A percentile compares a stretch with the other conserved stretches of the same genome.
phyloP scores from a whole-genome alignment of 2,329 filamentous ascomycete genomes.

The Fusarium sp. region DNA sequence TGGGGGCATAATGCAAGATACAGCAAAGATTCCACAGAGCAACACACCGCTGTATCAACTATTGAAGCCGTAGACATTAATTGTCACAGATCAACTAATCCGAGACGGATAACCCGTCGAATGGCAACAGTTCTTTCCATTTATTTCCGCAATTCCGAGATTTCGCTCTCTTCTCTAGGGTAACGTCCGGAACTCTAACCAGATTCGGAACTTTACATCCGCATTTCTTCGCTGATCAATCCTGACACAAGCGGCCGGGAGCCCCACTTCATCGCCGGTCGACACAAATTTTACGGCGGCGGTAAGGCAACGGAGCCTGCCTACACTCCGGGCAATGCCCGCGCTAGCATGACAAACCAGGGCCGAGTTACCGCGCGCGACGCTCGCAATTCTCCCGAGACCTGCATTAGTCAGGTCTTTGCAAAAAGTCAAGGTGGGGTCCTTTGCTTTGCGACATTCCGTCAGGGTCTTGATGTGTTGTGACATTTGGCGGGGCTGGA shows the following conservation, averaged over 20 bases:
- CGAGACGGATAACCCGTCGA: background rate
- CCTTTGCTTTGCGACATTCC: background rate
- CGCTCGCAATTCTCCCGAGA: slow-evolving; percentile 1
- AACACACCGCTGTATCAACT: background rate
- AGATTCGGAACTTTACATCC: background rate
- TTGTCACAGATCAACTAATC: background rate
- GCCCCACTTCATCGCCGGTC: background rate
- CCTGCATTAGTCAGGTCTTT: slow-evolving; percentile 11
- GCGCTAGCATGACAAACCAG: background rate
- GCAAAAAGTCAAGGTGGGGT: background rate
- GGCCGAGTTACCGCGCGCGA: slow-evolving; percentile 11
- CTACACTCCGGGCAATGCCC: background rate
- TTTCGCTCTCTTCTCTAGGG: background rate
- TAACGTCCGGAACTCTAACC: background rate
- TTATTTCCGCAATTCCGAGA: slow-evolving; percentile 1
- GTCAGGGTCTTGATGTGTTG: background rate
- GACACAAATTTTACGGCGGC: background rate
- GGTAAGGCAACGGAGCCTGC: background rate
- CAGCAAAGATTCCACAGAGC: background rate
- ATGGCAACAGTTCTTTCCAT: background rate
- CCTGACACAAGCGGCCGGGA: slow-evolving; percentile 4
- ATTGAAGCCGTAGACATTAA: background rate
- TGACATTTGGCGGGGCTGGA: background rate
- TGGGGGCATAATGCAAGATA: background rate
- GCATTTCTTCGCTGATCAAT: slow-evolving; percentile 5